Evolutionary conservation across 2,329 filamentous ascomycete genomes (phyloP), one percentile per base, ranked within the genome.

Genomic region (Chaetomiaceae sp.): DNA sequence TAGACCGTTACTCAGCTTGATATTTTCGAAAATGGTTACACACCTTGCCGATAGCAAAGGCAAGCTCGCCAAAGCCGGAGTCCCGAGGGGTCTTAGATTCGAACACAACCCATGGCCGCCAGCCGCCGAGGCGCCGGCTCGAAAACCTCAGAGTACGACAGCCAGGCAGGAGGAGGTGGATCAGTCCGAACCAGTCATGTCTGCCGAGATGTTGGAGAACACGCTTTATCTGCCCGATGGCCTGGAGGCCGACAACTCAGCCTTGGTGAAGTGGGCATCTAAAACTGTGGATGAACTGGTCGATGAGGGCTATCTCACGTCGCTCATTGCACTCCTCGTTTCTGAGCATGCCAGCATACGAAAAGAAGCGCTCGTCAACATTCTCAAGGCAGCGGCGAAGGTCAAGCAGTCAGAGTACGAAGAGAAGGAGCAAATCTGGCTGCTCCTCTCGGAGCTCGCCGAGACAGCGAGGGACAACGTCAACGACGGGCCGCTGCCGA

Each of bases 201-300:
- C 66, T 41, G 60, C 66, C 4, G 67, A 75, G n/a, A 72, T 76
- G 5, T 68, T 86, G 1, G 71, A 77, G 29, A 73, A 76, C 5
- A 69, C 77, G 36, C 78, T 86, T 16, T 72, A 78, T 18, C 67
- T 75, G 2, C 69, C 78, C 0, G 72, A 79, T 5, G 57, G 67
- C 1, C 69, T 67, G 3, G 71, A 72, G 20, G 75, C 75, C 29
- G 80, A 85, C 56, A 77, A 76, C 51, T 68, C 73, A 5, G 73
- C 77, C 0, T 70, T 86, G 13, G 66, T 74, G 5, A 81, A 75
- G 64, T 96, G 89, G 90, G 76, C 80, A 37, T 79, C 82, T 57
- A 92, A 95, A 65, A 85, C 89, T 29, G 74, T 89, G 0, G 87
- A 91, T 38, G 84, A 91, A 63, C 80, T 90, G 1, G 75, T 95